Conservation (phyloP, 2,329 filamentous ascomycete species). For the Aspergillus quadricinctus region DNA sequence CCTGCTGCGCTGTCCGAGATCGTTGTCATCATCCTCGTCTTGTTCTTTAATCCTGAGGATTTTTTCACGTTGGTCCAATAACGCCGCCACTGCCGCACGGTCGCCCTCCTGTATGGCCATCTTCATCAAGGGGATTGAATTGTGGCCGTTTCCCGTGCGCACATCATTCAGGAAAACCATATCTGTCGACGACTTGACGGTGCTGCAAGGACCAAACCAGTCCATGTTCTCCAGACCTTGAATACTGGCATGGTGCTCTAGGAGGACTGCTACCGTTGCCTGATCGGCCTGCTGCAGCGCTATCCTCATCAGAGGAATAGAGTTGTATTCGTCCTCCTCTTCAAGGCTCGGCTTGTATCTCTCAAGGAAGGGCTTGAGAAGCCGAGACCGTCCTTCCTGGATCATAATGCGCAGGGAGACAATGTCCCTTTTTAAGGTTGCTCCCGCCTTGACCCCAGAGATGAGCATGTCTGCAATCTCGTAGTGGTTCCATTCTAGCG, state of each 20-base stretch:
- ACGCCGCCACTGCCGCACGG: slow-evolving; percentile 1
- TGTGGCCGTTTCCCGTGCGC: background rate
- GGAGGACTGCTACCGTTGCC: slow-evolving; percentile 9
- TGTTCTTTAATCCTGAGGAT: slow-evolving; percentile 3
- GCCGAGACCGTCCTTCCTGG: slow-evolving; percentile 9
- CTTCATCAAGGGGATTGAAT: slow-evolving; percentile 9
- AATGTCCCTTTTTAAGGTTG: slow-evolving; percentile 1
- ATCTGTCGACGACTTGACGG: background rate
- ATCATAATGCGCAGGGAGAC: slow-evolving; percentile 11
- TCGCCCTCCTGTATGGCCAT: slow-evolving; percentile 8
- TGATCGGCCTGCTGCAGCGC: slow-evolving; percentile 15
- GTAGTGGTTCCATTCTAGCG: slow-evolving; percentile 13
- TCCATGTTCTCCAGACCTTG: slow-evolving; percentile 8
- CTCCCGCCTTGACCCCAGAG: background rate
- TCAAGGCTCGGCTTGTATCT: slow-evolving; percentile 7
- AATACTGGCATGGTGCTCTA: slow-evolving; percentile 11
- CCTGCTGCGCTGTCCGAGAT: background rate
- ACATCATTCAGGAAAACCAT: background rate
- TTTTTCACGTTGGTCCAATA: slow-evolving; percentile 3
- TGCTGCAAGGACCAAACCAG: slow-evolving; percentile 15
- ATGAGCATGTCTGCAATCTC: slow-evolving; percentile 10
- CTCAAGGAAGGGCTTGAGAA: slow-evolving; percentile 11
- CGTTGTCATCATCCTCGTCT: background rate
- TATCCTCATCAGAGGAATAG: slow-evolving; percentile 10
- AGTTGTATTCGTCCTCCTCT: slow-evolving; percentile 8